Conservation (phyloP, 192 early-diverging fungal genomes). For the Coemansia biformis region DNA sequence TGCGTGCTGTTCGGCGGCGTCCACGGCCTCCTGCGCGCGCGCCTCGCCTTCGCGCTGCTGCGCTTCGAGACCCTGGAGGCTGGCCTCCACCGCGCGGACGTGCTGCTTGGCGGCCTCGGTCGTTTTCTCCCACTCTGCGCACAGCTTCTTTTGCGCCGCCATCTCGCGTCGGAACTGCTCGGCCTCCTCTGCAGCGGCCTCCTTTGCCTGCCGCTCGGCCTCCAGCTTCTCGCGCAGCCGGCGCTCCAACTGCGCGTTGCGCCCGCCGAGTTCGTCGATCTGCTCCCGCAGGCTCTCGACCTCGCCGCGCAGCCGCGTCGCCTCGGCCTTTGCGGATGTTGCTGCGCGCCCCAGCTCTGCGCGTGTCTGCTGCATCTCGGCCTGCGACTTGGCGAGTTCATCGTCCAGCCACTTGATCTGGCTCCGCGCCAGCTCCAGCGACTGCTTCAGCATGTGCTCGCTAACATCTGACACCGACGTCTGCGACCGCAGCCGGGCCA, state of each 20-base stretch:
- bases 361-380: conserved; percentile 38
- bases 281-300: conserved; percentile 53
- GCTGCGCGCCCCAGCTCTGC: conserved; percentile 23
- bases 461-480: conserved; percentile 33
- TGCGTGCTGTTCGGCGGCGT: conserved; percentile 37
- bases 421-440: conserved; percentile 54
- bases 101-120: conserved; percentile 53
- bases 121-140: conserved; percentile 56
- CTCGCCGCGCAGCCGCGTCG: conserved; percentile 50
- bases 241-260: conserved; percentile 35
- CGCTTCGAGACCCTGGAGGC: conserved; percentile 48
- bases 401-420: conserved; percentile 62
- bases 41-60: conserved; percentile 37
- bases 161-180: conserved; percentile 65
- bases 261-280: conserved; percentile 45
- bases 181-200: conserved; percentile 52
- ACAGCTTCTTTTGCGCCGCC: conserved; percentile 59
- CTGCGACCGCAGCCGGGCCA: conserved; percentile 33
- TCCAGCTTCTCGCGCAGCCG: conserved; percentile 54
- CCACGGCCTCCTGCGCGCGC: conserved; percentile 26
- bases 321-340: conserved; percentile 36
- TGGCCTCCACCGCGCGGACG: conserved; percentile 52
- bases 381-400: conserved; percentile 54
- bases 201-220: conserved; percentile 47
- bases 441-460: conserved; percentile 54